These are phyloP conservation scores for Pelargonium australe DNA, from an alignment of 441 rosid genomes.

Conservation along the genomic window DNA sequence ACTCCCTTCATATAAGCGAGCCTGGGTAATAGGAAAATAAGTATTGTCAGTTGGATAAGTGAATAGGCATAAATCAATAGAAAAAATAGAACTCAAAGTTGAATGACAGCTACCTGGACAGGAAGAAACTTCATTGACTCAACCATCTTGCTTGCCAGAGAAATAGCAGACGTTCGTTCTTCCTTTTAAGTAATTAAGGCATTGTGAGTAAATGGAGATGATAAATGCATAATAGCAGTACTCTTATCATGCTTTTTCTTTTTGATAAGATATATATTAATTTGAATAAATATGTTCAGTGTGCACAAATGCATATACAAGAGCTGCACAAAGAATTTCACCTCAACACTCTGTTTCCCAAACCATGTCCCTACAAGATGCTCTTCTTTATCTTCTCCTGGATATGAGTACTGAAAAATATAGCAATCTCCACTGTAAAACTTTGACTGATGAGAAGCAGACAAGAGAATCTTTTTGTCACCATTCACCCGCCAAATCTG, in stretches of 20 bases:
- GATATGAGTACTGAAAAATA: conserved; percentile 76
- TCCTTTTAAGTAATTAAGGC: conserved; percentile 35
- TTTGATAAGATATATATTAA: background rate
- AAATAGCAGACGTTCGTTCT: conserved; percentile 67
- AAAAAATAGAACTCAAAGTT: conserved; percentile 15
- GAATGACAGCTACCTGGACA: conserved; percentile 51
- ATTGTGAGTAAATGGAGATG: background rate
- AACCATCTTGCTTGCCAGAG: conserved; percentile 78
- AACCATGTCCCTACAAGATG: conserved; percentile 81
- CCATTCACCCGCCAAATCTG: conserved; percentile 92
- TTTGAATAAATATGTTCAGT: background rate
- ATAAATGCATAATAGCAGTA: background rate
- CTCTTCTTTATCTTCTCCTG: conserved; percentile 90
- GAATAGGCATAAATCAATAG: background rate
- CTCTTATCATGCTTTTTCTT: background rate
- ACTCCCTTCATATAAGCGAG: conserved; percentile 73
- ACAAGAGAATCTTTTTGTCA: conserved; percentile 66
- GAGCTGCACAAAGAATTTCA: conserved; percentile 23
- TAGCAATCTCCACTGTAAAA: conserved; percentile 97
- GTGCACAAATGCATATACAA: too few relatives aligned
- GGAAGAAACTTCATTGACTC: conserved; percentile 83
- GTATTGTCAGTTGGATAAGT: conserved; percentile 17
- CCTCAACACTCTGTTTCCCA: conserved; percentile 87
- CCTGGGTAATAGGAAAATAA: conserved; percentile 37
- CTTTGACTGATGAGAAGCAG: conserved; percentile 84